Evolutionary conservation across 257 asterid species (phyloP).

Genomic region (Solanum appendiculatum): DNA sequence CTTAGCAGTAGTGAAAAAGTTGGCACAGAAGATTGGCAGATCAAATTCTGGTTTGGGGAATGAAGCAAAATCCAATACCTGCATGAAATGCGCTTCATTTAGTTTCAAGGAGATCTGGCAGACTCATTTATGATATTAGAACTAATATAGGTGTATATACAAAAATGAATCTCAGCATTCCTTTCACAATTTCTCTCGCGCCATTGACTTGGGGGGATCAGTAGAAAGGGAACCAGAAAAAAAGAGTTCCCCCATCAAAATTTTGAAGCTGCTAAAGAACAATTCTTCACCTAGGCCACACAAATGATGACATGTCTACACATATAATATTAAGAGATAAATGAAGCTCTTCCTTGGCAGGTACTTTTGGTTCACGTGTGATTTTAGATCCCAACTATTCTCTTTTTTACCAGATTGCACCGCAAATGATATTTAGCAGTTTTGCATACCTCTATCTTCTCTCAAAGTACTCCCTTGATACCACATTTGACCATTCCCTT

Average conservation of each 20-base stretch:
- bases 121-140: not conserved
- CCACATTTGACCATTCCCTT: not conserved
- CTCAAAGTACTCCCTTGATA: not conserved
- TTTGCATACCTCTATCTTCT: not conserved
- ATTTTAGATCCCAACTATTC: no score
- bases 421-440: not conserved
- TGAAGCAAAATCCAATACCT: conserved; percentile 89
- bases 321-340: not conserved
- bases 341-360: not conserved
- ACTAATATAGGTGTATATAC: not conserved
- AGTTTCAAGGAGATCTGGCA: not conserved
- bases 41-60: conserved; percentile 78
- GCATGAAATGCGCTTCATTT: conserved; percentile 13
- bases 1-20: conserved; percentile 59
- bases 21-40: conserved; percentile 96
- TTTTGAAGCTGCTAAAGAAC: not conserved
- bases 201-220: not conserved
- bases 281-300: not conserved
- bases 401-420: not conserved
- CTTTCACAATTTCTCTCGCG: not conserved
- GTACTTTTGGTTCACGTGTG: no score
- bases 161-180: not conserved
- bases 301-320: no score
- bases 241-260: not conserved
- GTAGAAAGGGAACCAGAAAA: not conserved